A percentile compares a stretch with the other conserved stretches of the same genome.
phyloP scores from a whole-genome alignment of 495 filamentous ascomycete genomes.

The Viridothelium virens region DNA sequence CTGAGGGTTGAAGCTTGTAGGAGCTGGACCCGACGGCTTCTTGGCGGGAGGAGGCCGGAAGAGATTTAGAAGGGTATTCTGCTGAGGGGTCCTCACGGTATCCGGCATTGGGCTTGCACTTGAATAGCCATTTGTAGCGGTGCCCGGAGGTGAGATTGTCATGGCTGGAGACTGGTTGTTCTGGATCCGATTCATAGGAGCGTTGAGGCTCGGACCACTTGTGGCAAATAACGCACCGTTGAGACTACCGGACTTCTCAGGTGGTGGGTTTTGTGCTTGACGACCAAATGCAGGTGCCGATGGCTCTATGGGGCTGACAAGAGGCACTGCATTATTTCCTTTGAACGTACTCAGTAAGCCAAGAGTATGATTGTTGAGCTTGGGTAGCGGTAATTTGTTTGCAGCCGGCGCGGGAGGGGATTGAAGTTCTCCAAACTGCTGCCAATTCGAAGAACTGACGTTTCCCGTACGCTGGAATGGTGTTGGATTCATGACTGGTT shows the following conservation, averaged over 20 bases:
- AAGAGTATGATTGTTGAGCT: slow-evolving; percentile 10
- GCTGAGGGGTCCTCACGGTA: not conserved
- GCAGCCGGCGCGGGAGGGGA: slow-evolving; percentile 6
- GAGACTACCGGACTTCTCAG: not conserved
- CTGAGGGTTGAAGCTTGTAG: not conserved
- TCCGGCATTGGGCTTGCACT: slow-evolving; percentile 8
- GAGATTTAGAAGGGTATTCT: slow-evolving; percentile 1
- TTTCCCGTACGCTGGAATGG: slow-evolving; percentile 48
- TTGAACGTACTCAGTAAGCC: slow-evolving; percentile 3
- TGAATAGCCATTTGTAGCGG: slow-evolving; percentile 1
- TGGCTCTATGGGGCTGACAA: slow-evolving; percentile 6
- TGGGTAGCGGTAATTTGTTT: slow-evolving; percentile 4
- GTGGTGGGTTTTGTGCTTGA: not conserved
- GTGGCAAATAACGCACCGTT: not conserved
- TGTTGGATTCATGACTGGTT: slow-evolving; percentile 24
- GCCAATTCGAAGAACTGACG: slow-evolving; percentile 24
- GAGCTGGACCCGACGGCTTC: not conserved
- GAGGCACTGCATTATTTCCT: not conserved
- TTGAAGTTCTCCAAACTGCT: slow-evolving; percentile 11
- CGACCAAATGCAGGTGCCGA: not conserved
- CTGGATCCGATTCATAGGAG: not conserved
- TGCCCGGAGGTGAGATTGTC: slow-evolving; percentile 4
- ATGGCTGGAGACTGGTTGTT: not conserved
- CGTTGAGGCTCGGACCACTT: not conserved
- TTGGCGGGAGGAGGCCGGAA: not conserved